Percentiles rank a stretch among this genome's conserved stretches.
These are phyloP conservation scores for Russula sp. DNA, from an alignment of 768 basidiomycete species.

Conservation along the genomic window DNA sequence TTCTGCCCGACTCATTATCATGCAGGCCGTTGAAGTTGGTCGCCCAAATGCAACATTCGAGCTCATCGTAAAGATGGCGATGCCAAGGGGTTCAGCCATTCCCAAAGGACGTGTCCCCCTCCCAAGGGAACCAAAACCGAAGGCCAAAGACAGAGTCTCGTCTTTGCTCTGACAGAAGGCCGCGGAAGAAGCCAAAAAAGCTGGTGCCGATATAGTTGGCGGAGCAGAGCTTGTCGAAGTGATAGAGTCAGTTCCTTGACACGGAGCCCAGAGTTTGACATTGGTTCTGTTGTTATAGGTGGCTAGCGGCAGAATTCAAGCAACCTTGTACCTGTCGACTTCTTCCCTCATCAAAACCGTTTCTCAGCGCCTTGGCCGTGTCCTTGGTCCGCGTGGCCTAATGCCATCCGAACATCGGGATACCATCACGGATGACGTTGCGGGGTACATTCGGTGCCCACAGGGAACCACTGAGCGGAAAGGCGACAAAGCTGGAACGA, in stretches of 20 bases:
- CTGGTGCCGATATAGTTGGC: constrained; percentile 88
- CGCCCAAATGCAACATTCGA: constrained; percentile 74
- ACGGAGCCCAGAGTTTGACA: constrained; percentile 8
- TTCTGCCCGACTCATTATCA: neutral
- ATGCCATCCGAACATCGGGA: constrained; percentile 95
- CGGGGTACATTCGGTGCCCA: constrained; percentile 70
- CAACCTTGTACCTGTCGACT: constrained; percentile 81
- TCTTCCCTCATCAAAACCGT: constrained; percentile 73
- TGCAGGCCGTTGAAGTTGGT: constrained; percentile 77
- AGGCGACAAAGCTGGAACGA: constrained; percentile 80
- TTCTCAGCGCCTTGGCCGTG: constrained; percentile 70
- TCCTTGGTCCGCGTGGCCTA: constrained; percentile 81
- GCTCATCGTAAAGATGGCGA: constrained; percentile 71
- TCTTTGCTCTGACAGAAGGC: constrained; percentile 80
- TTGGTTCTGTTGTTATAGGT: constrained; percentile 42
- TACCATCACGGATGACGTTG: constrained; percentile 88
- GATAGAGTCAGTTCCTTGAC: constrained; percentile 42
- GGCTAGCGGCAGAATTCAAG: constrained; percentile 63
- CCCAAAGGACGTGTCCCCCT: constrained; percentile 87
- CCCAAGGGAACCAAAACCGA: constrained; percentile 72
- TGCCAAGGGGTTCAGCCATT: constrained; percentile 72
- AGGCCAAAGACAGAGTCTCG: constrained; percentile 75
- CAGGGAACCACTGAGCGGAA: constrained; percentile 89
- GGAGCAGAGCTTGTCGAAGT: constrained; percentile 85
- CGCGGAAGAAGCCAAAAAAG: constrained; percentile 76